Base-by-base conservation (phyloP, 164 flowering plant species). In the Cinnamomum micranthum region DNA sequence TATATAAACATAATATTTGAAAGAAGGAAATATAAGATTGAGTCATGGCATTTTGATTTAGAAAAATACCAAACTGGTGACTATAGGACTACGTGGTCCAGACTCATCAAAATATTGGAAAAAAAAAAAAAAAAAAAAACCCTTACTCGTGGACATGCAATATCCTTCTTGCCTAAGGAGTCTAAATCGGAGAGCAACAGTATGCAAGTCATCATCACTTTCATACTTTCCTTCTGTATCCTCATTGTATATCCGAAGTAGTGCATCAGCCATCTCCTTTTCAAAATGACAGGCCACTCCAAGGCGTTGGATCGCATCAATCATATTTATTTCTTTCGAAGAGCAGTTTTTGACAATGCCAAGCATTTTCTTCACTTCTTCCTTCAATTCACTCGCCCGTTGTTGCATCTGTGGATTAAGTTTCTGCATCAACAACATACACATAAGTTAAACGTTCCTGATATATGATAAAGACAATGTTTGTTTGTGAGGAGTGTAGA, bases 281-380 rank as follows among this genome's bases (percentile, higher is more conserved):
- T 75, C 59, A 50, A 82, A 85, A 71, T 83, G 78, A 69, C 74
- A 35, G 60, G 79, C 82, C 13, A 83, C 69, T 19, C 84, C 81
- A 0, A 82, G 78, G 59, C 80, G 71, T 75, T 82, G 84, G 23
- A 80, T 55, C 20, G 79, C 73, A 77, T 85, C 83, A 1, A 83
- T 74, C 65, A 80, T 47, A 1, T 28, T 27, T 27, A 77, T 31
- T 52, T 71, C 50, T 25, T 71, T 3, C 0, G 41, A 31, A 28
- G 73, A 24, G 12, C 28, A 10, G 17, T 2, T 64, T 11, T 47
- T 23, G 5, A 6, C 27, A 1, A 1, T 28, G 1, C 47, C 10
- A 35, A 71, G 35, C 50, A 71, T 23, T 65, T n/a, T 71, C 70
- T 20, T 35, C 47, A 35, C 47, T 35, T 35, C 47, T 35, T 35